Percentiles rank a stretch among this genome's conserved stretches.
These are phyloP conservation scores for Fusarium oxysporum DNA, from an alignment of 2,329 filamentous ascomycete genomes.

Conservation along the genomic window DNA sequence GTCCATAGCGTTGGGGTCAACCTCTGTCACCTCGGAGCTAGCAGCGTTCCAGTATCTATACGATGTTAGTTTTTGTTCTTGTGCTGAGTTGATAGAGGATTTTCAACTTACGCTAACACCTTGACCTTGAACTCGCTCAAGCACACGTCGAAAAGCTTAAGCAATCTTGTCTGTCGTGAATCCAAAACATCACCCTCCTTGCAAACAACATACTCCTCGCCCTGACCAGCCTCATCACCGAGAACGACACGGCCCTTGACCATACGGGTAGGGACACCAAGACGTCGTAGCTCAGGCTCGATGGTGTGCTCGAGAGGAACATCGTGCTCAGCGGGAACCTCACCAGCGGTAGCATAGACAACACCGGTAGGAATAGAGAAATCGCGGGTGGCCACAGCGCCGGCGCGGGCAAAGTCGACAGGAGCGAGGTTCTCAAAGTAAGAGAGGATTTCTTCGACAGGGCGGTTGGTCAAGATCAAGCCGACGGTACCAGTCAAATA, in stretches of 20 bases:
- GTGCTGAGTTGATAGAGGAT: neutral
- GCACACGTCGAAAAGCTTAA: conserved; percentile 94
- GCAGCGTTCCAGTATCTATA: conserved; percentile 71
- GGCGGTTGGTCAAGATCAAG: conserved; percentile 87
- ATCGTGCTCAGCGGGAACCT: conserved; percentile 83
- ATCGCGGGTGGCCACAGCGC: conserved; percentile 76
- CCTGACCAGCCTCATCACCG: conserved; percentile 64
- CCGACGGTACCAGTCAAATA: conserved; percentile 87
- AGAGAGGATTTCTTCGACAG: conserved; percentile 71
- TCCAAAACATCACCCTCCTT: conserved; percentile 87
- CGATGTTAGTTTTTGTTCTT: conserved; percentile 17
- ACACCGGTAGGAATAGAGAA: conserved; percentile 87
- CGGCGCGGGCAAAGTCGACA: conserved; percentile 92
- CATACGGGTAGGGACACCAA: conserved; percentile 90
- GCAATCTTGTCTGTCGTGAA: conserved; percentile 88
- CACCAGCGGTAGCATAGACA: conserved; percentile 83
- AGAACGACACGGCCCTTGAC: conserved; percentile 89
- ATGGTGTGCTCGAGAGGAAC: conserved; percentile 87
- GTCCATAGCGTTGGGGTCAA: conserved; percentile 56
- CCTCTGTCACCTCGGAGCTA: conserved; percentile 69
- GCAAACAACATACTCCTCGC: conserved; percentile 79
- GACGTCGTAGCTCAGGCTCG: conserved; percentile 88
- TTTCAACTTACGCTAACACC: conserved; percentile 73
- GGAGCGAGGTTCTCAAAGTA: conserved; percentile 80
- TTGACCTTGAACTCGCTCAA: conserved; percentile 90